Evolutionary conservation across 2,329 filamentous ascomycete genomes (phyloP), one percentile per base, ranked within the genome.

Genomic region (Tolypocladium guangdongense): DNA sequence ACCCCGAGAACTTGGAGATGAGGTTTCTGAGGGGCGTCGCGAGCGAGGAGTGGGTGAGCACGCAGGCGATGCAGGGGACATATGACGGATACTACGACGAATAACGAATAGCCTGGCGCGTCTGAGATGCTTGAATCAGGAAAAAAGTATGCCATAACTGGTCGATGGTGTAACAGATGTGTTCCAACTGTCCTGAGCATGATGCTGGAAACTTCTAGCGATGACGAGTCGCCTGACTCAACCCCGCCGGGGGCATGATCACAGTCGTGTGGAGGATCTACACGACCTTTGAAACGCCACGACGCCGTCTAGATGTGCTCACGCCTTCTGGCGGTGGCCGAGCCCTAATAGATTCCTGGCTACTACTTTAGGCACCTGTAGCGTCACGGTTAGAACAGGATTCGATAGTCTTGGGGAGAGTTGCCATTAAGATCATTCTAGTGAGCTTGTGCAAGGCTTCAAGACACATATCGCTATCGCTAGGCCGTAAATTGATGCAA

Each of bases 11-110:
- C 18, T 66, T 90, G 56, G 78, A 78, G 61, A 76, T 67, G 60
- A 75, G 82, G 52, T 84, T 83, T 62, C 64, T 71, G 57, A 74
- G 66, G 53, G 79, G 80, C 1, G 62, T 86, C 56, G 78, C 78
- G 20, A 81, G 73, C 58, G 79, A 83, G 64, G 81, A 84, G 62
- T 85, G 74, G 72, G 76, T 85, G 50, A 81, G 78, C 61, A 84
- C 82, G 16, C 82, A 85, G 68, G 75, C 78, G 52, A 74, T 82
- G 62, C 72, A 77, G 59, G 81, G 81, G 4, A 68, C 67, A n/a
- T 82, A 81, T 62, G 76, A 82, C 58, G 73, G 72, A 45, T 74
- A 76, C 59, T 78, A 77, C 64, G 78, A 80, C 54, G 76, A 78
- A 12, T 57, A 18, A 52, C 18, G 14, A 27, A 14, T 18, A 7